Evolutionary conservation across 495 filamentous ascomycete species (phyloP), one percentile per base, ranked within the genome.

Genomic region (Aspergillus cristatus): DNA sequence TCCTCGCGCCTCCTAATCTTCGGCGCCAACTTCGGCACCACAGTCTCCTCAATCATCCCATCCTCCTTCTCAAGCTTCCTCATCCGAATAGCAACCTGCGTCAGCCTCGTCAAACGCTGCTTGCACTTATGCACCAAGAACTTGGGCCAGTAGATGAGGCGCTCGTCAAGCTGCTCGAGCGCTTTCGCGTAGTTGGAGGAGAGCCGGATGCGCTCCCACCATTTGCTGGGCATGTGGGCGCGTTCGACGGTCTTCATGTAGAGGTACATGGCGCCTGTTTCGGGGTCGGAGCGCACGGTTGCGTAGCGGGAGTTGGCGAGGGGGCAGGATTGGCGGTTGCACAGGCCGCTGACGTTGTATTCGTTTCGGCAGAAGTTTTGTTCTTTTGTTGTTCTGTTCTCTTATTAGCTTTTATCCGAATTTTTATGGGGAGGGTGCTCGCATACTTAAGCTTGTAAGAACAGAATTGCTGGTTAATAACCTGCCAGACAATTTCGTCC

Each of bases 221-320:
- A 76, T 59, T 94, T 94, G 35, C 75, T 75, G 13, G 91, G 91
- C 70, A 86, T 81, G 63, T 98, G 91, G 5, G 84, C 72, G 15
- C 90, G 84, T 59, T 94, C 88, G 47, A 89, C 75, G 2, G 88
- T 94, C 67, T 96, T 98, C 73, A 96, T 93, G 74, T 94, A 97
- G 38, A 98, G 80, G 63, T 95, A 97, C 49, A 97, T 79, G 15
- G 74, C 74, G 32, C 85, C 86, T 18, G 85, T 87, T 30, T 79
- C 76, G 24, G 86, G 78, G 50, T 90, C 76, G 17, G 81, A 75
- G 42, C 93, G 84, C 42, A 98, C 76, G 12, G 91, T 97, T 30
- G 91, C 93, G 71, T 98, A 98, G 16, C 88, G 84, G 38, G 79
- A 85, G 67, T 96, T 98, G 47, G 91, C 91, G 35, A 98, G 81